Evolutionary conservation across 2,329 filamentous ascomycete species (phyloP).

Genomic region (Microcyclospora pomicola): DNA sequence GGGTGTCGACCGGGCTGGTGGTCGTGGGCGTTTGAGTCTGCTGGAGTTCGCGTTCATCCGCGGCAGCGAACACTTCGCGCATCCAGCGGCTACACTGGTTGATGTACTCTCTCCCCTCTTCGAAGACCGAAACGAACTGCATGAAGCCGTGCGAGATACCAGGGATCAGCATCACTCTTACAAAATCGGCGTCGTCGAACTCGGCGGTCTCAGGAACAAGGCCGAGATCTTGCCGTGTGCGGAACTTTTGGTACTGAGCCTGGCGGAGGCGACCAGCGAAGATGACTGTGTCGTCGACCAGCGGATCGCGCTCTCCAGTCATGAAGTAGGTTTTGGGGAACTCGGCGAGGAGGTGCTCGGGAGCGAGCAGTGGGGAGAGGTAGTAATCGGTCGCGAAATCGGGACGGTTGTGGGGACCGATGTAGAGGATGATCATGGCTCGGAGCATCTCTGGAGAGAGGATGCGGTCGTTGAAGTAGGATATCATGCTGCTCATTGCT

Average conservation of each 20-base stretch:
- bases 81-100: constrained; percentile 71
- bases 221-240: constrained; percentile 42
- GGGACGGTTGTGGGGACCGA: constrained; percentile 82
- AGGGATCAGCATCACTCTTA: constrained; percentile 73
- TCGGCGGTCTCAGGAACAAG: constrained; percentile 31
- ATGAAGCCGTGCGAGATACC: constrained; percentile 89
- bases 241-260: constrained; percentile 50
- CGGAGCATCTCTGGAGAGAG: constrained; percentile 97
- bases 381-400: constrained; percentile 88
- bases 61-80: constrained; percentile 53
- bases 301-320: constrained; percentile 84
- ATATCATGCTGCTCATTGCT: constrained; percentile 92
- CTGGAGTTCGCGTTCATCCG: constrained; percentile 23
- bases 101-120: constrained; percentile 80
- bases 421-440: constrained; percentile 95
- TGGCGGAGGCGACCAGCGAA: constrained; percentile 81
- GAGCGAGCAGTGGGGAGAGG: constrained; percentile 77
- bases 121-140: constrained; percentile 78
- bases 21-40: constrained; percentile 10
- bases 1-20: constrained; percentile 7
- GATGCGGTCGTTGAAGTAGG: constrained; percentile 92
- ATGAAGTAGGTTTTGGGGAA: constrained; percentile 93
- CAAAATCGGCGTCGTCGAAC: constrained; percentile 50
- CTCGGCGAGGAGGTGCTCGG: constrained; percentile 64
- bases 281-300: constrained; percentile 94